Percentiles rank a stretch among this genome's conserved stretches.
These are phyloP conservation scores for Cyphellophora europaea DNA, from an alignment of 2,329 filamentous ascomycete species.

Conservation along the genomic window DNA sequence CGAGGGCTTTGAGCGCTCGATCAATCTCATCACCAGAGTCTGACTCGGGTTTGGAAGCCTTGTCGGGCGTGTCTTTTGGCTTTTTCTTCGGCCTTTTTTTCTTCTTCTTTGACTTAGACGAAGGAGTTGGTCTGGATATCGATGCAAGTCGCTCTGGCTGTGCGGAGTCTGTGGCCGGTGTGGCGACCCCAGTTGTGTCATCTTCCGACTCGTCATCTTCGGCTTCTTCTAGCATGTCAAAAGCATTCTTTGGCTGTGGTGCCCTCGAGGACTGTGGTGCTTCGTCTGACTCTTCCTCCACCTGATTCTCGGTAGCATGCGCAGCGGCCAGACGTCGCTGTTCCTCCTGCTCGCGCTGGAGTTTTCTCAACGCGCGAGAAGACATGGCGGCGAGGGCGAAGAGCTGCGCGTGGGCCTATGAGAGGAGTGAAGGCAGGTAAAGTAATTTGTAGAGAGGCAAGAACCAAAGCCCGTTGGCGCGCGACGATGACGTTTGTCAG, in stretches of 20 bases:
- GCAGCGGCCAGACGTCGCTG: slow-evolving; percentile 37
- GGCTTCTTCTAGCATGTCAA: slow-evolving; percentile 43
- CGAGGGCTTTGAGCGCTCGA: slow-evolving; percentile 44
- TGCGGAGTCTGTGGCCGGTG: slow-evolving; percentile 12
- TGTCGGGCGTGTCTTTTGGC: slow-evolving; percentile 24
- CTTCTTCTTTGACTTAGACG: slow-evolving; percentile 38
- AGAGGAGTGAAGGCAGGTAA: too few relatives aligned
- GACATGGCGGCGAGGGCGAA: slow-evolving; percentile 41
- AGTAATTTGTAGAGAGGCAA: too few relatives aligned
- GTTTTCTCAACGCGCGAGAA: slow-evolving; percentile 54
- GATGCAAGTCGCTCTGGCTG: slow-evolving; percentile 9
- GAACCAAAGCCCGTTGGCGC: too few relatives aligned
- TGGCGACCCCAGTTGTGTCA: slow-evolving; percentile 23
- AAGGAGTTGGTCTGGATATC: slow-evolving; percentile 4
- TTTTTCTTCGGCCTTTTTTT: slow-evolving; percentile 52
- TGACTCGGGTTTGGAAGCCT: slow-evolving; percentile 15
- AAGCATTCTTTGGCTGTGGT: slow-evolving; percentile 29
- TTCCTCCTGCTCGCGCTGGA: slow-evolving; percentile 53
- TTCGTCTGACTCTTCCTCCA: slow-evolving; percentile 26
- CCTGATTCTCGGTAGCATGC: slow-evolving; percentile 23
- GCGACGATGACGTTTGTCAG: too few relatives aligned
- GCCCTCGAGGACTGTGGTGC: slow-evolving; percentile 21
- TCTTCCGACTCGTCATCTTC: slow-evolving; percentile 31
- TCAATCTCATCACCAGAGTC: slow-evolving; percentile 56
- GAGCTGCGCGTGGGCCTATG: background rate